Evolutionary conservation across 2,329 filamentous ascomycete genomes (phyloP).

Genomic region (Pezicula neosporulosa): DNA sequence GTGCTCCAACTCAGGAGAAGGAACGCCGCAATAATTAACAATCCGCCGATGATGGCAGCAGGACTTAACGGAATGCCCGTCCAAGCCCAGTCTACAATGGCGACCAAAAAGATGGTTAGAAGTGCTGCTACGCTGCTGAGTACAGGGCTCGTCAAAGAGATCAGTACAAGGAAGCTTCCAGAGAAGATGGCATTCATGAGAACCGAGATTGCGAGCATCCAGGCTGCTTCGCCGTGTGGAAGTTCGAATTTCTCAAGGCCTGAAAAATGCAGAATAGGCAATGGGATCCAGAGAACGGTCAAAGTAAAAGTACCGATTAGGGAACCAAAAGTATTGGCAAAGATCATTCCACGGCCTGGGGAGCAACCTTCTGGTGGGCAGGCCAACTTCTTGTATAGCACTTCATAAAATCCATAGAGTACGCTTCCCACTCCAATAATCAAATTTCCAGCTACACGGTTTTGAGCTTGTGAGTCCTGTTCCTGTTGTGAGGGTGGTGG

Average conservation of each 20-base stretch:
- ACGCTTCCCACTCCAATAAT: constrained; percentile 89
- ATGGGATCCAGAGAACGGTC: constrained; percentile 83
- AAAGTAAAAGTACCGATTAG: constrained; percentile 86
- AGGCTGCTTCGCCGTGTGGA: constrained; percentile 73
- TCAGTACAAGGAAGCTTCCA: constrained; percentile 88
- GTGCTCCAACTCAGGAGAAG: constrained; percentile 86
- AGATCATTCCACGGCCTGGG: constrained; percentile 87
- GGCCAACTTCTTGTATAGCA: constrained; percentile 89
- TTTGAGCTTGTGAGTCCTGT: constrained; percentile 50
- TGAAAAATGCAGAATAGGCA: constrained; percentile 77
- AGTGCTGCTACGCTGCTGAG: constrained; percentile 89
- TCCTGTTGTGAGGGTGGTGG: constrained; percentile 22
- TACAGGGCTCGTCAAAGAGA: constrained; percentile 88
- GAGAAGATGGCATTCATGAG: constrained; percentile 89
- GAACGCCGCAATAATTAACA: constrained; percentile 86
- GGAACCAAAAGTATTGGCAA: constrained; percentile 88
- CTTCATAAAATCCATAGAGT: constrained; percentile 95
- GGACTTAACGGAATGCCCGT: constrained; percentile 73
- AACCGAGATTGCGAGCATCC: constrained; percentile 77
- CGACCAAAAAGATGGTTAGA: constrained; percentile 95
- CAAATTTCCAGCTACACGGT: constrained; percentile 79
- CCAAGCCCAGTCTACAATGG: constrained; percentile 82
- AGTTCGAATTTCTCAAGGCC: constrained; percentile 81
- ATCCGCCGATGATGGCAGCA: constrained; percentile 76
- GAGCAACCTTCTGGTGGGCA: constrained; percentile 89